Base-by-base conservation (phyloP, 2,329 filamentous ascomycete species). In the Cucurbitaria berberidis region DNA sequence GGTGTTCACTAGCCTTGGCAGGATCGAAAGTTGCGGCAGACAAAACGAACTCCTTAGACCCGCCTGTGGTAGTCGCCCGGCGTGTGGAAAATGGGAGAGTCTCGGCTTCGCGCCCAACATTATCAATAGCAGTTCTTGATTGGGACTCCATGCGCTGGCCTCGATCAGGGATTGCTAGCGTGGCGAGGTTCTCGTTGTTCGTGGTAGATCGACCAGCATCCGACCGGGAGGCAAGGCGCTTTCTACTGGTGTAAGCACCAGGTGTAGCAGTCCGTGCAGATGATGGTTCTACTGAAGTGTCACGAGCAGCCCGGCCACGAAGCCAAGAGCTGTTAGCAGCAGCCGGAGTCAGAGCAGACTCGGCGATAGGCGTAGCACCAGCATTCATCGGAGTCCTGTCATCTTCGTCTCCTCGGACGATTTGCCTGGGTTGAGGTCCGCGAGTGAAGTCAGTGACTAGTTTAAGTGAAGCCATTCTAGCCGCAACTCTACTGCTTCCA, bases 391-490 rank as follows among this genome's bases (percentile, higher is more conserved):
- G 92, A 0, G 92, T 96, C 30, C 78, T 78, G 52, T 84, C 82
- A 48, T 83, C 82, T 3, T 82, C 80, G 16, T 81, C 87, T 85
- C 76, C 87, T 85, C 76, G 90, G 86, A 74, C 85, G 86, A 87
- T 85, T 57, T 88, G 87, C 4, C 80, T 78, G 4, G 77, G 77
- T 30, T 63, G 64, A 27, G 70, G 68, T 22, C 69, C 68, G 15
- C 60, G 55, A 7, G 86, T 89, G 67, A 99, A 98, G 0, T 89
- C 88, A 0, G 95, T 98, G 66, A 98, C 96, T 1, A 98, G 84
- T 73, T 96, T 96, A 55, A 98, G 80, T 0, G 93, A 86, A 9
- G 91, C 90, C 24, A 89, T 88, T 77, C 96, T 96, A 11, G 88
- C 86, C 45, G 91, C 86, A 40, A 84, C 76, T 27, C 83, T 74